Percentiles rank a stretch among this genome's conserved stretches.
These are phyloP conservation scores for Ascochyta pisi DNA, from an alignment of 2,329 filamentous ascomycete species.

Conservation along the genomic window DNA sequence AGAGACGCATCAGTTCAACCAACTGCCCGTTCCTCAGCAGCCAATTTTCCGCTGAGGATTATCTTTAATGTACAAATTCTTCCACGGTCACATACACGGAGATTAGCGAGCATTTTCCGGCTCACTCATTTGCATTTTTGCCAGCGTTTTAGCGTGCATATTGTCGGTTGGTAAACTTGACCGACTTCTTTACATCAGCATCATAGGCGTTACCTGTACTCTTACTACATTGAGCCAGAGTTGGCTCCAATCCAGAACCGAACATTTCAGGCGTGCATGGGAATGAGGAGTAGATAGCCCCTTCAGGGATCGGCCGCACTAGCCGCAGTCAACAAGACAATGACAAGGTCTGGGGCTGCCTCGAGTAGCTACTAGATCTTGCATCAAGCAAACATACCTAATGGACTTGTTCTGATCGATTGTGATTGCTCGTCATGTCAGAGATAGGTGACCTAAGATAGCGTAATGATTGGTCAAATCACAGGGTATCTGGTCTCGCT, in stretches of 20 bases:
- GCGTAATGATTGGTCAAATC: slow-evolving; percentile 7
- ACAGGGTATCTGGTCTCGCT: not conserved
- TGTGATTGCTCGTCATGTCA: not conserved
- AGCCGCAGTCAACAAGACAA: slow-evolving; percentile 1
- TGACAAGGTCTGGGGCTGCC: not conserved
- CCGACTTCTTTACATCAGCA: slow-evolving; percentile 22
- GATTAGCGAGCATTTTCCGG: slow-evolving; percentile 16
- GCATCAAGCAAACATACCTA: not conserved
- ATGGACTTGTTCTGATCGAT: not conserved
- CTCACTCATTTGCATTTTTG: slow-evolving; percentile 20
- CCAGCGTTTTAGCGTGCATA: slow-evolving; percentile 49
- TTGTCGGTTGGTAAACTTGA: slow-evolving; percentile 31
- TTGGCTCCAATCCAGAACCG: not conserved
- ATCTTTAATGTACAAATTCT: slow-evolving; percentile 6
- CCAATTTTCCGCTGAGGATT: slow-evolving; percentile 41
- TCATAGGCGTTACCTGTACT: slow-evolving; percentile 31
- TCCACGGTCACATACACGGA: slow-evolving; percentile 19
- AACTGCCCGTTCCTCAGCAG: slow-evolving; percentile 47
- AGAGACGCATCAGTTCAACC: slow-evolving; percentile 48
- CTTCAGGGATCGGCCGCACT: slow-evolving; percentile 1
- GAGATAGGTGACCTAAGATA: not conserved
- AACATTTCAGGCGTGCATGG: not conserved
- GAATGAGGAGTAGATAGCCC: slow-evolving; percentile 6
- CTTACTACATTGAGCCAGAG: not conserved
- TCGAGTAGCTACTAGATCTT: not conserved